Base-by-base conservation (phyloP, 257 asterid species). In the Striga asiatica region DNA sequence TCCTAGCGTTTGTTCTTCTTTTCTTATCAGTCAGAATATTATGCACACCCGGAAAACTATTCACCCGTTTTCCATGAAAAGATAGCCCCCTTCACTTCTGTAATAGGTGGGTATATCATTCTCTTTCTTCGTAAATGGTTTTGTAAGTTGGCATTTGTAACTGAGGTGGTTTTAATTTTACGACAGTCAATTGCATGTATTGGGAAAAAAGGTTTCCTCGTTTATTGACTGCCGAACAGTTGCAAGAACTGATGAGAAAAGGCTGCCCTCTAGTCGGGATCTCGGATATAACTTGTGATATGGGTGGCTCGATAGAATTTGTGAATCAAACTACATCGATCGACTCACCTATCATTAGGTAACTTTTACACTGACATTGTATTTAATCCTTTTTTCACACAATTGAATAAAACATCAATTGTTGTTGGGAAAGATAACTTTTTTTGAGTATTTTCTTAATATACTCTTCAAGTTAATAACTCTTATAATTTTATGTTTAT, bases 331-430 rank as follows among this genome's bases (percentile, higher is more conserved):
- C 84, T 43, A 84, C 98, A 38, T 68, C 73, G 13, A 80, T 92
- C 12, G 97, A 92, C 76, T 87, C 94, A 29, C 98, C 98, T 75
- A 87, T 92, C 80, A 63, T 84, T 68, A 87, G 94, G 98, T 91
- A 79, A 49, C 18, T 25, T 19, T 50, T 53, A n/a, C n/a, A n/a
- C n/a, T n/a, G n/a, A n/a, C n/a, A n/a, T n/a, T n/a, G n/a, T n/a
- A n/a, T n/a, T n/a, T n/a, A n/a, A n/a, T n/a, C n/a, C n/a, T n/a
- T n/a, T n/a, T n/a, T n/a, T n/a, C n/a, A n/a, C n/a, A n/a, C n/a
- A n/a, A n/a, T n/a, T n/a, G n/a, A n/a, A n/a, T n/a, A n/a, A n/a
- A n/a, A n/a, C n/a, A n/a, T n/a, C n/a, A n/a, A n/a, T n/a, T n/a
- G n/a, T n/a, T n/a, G n/a, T n/a, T n/a, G n/a, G n/a, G n/a, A n/a